Percentiles rank a stretch among this genome's conserved stretches.
phyloP scores from a whole-genome alignment of 2,329 filamentous ascomycete species.

The Cyanodermella asteris region DNA sequence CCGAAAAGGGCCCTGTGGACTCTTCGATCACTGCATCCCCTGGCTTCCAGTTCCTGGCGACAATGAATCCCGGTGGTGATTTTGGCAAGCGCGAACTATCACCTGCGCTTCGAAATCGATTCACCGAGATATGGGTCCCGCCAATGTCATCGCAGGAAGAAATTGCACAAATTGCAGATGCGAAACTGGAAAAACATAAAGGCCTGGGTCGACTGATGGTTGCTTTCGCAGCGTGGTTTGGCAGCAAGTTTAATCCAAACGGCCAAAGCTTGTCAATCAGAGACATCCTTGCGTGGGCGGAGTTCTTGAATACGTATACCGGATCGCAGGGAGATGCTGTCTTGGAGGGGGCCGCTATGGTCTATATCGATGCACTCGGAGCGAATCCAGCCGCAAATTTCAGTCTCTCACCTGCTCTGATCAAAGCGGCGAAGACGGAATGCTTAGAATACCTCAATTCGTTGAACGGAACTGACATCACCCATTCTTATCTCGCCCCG shows the following conservation, averaged over 20 bases:
- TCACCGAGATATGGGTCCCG: constrained; percentile 98
- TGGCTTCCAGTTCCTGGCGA: constrained; percentile 89
- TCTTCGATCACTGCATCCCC: constrained; percentile 53
- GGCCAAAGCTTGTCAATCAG: constrained; percentile 69
- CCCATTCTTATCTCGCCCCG: constrained; percentile 39
- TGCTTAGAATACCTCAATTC: constrained; percentile 54
- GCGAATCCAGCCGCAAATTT: constrained; percentile 83
- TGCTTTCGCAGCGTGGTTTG: constrained; percentile 84
- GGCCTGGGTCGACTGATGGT: constrained; percentile 49
- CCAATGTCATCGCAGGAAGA: constrained; percentile 67
- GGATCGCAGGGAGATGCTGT: constrained; percentile 27
- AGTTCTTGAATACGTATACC: constrained; percentile 58
- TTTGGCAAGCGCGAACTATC: constrained; percentile 97
- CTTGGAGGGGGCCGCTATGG: constrained; percentile 78
- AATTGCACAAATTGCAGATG: constrained; percentile 62
- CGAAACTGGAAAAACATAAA: constrained; percentile 43
- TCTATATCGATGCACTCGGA: constrained; percentile 86
- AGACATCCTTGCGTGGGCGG: constrained; percentile 81
- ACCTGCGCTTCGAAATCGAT: constrained; percentile 80
- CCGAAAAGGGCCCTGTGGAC: constrained; percentile 76
- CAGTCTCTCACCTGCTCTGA: constrained; percentile 44
- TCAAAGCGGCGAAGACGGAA: constrained; percentile 46
- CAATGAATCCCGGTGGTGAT: constrained; percentile 97
- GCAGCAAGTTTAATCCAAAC: constrained; percentile 53
- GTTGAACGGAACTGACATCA: constrained; percentile 43